These are phyloP conservation scores for Annulohypoxylon maeteangense DNA, from an alignment of 495 filamentous ascomycete species.

Conservation along the genomic window DNA sequence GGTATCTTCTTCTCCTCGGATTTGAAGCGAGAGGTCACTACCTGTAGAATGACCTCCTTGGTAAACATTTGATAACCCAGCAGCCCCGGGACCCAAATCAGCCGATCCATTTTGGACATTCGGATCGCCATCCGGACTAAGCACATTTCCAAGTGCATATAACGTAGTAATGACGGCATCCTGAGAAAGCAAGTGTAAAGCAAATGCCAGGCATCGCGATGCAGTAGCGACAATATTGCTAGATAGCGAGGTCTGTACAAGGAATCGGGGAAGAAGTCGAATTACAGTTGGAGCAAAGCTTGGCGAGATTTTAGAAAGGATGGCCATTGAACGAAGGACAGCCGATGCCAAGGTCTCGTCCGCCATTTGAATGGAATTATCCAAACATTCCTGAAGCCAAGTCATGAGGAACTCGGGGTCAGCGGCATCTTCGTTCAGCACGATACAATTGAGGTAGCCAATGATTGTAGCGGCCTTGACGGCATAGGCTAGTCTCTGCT, in stretches of 20 bases:
- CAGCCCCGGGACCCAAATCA: constrained; percentile 48
- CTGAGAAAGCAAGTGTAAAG: constrained; percentile 82
- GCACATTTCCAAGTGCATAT: constrained; percentile 91
- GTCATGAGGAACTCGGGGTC: constrained; percentile 82
- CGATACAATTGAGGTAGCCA: constrained; percentile 83
- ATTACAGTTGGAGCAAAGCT: constrained; percentile 78
- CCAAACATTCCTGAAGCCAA: constrained; percentile 85
- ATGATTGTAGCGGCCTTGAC: constrained; percentile 85
- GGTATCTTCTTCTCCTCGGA: constrained; percentile 78
- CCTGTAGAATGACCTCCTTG: constrained; percentile 68
- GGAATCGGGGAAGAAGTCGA: constrained; percentile 82
- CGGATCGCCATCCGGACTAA: constrained; percentile 73
- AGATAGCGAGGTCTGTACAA: constrained; percentile 79
- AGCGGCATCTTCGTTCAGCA: constrained; percentile 80
- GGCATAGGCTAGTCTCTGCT: constrained; percentile 85
- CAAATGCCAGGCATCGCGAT: constrained; percentile 80
- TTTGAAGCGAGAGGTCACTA: constrained; percentile 80
- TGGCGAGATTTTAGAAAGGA: constrained; percentile 78
- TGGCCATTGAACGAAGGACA: constrained; percentile 81
- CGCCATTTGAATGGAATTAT: constrained; percentile 82
- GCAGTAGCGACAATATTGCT: constrained; percentile 74
- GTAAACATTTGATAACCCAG: constrained; percentile 58
- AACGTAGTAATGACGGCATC: constrained; percentile 94
- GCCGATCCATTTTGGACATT: constrained; percentile 50
- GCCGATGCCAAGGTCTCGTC: constrained; percentile 76